Percentiles rank a stretch among this genome's conserved stretches.
Conservation (phyloP, 2,329 filamentous ascomycete species). For the Cladorrhinum sp. region DNA sequence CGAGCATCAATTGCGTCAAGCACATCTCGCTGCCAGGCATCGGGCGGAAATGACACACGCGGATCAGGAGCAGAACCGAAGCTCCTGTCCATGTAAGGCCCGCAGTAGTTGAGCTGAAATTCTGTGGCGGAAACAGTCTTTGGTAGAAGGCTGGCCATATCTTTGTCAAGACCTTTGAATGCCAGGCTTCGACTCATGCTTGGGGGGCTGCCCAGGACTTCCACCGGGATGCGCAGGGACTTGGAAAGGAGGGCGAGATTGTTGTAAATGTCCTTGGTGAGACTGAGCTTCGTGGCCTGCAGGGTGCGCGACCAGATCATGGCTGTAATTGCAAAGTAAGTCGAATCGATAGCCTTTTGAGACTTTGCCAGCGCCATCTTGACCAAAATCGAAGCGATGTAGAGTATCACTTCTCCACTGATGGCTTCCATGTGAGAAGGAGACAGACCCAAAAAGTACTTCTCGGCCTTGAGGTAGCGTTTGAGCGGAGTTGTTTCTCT, state of each 20-base stretch:
- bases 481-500: conserved; percentile 40
- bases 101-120: conserved; percentile 67
- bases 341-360: not conserved
- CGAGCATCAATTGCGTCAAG: conserved; percentile 69
- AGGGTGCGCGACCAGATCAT: conserved; percentile 22
- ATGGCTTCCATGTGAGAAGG: conserved; percentile 31
- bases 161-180: not conserved
- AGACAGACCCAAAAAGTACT: conserved; percentile 44
- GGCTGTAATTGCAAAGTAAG: conserved; percentile 15
- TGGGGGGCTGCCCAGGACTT: not conserved
- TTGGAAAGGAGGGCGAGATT: conserved; percentile 15
- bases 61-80: conserved; percentile 65
- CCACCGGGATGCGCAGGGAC: conserved; percentile 17
- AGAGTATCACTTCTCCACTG: conserved; percentile 36
- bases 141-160: not conserved
- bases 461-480: conserved; percentile 47
- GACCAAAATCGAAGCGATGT: conserved; percentile 35
- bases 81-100: conserved; percentile 71
- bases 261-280: conserved; percentile 12
- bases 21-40: conserved; percentile 73
- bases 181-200: not conserved
- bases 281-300: not conserved
- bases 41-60: conserved; percentile 69
- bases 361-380: conserved; percentile 8
- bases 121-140: conserved; percentile 32